phyloP scores from a whole-genome alignment of 495 filamentous ascomycete genomes.

The Daldinia childiae region DNA sequence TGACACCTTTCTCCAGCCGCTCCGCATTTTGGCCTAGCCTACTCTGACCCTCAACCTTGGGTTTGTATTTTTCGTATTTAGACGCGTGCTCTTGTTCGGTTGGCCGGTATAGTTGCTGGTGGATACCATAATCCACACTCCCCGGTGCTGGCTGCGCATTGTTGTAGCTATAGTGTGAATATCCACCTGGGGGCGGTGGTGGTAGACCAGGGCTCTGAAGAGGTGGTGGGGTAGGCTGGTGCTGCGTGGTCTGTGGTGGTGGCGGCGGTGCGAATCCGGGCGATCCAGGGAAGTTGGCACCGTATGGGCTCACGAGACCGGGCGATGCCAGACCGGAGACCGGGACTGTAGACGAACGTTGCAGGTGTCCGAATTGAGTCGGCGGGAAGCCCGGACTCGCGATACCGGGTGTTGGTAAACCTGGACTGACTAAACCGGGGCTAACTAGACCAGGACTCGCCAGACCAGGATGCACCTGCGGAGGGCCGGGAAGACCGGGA shows the following conservation, averaged over 20 bases:
- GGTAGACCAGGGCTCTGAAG: constrained; percentile 44
- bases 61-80: constrained; percentile 54
- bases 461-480: constrained; percentile 43
- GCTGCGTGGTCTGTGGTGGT: constrained; percentile 35
- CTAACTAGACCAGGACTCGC: constrained; percentile 44
- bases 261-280: constrained; percentile 49
- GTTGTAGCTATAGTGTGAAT: constrained; percentile 66
- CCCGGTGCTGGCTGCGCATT: constrained; percentile 38
- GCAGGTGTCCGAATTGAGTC: constrained; percentile 47
- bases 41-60: constrained; percentile 61
- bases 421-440: constrained; percentile 53
- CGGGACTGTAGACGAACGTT: constrained; percentile 57
- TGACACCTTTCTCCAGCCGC: constrained; percentile 78
- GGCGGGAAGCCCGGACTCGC: constrained; percentile 52
- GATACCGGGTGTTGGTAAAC: constrained; percentile 52
- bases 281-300: constrained; percentile 51
- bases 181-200: constrained; percentile 57
- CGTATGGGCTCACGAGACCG: constrained; percentile 51
- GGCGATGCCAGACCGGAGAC: constrained; percentile 43
- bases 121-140: constrained; percentile 69
- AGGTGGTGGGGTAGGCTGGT: constrained; percentile 42
- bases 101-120: constrained; percentile 80
- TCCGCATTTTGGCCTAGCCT: constrained; percentile 75
- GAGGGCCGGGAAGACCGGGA: constrained; percentile 51
- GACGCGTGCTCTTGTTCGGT: constrained; percentile 66